phyloP scores from a whole-genome alignment of 345 rosid genomes.

The Gossypium sturtianum region DNA sequence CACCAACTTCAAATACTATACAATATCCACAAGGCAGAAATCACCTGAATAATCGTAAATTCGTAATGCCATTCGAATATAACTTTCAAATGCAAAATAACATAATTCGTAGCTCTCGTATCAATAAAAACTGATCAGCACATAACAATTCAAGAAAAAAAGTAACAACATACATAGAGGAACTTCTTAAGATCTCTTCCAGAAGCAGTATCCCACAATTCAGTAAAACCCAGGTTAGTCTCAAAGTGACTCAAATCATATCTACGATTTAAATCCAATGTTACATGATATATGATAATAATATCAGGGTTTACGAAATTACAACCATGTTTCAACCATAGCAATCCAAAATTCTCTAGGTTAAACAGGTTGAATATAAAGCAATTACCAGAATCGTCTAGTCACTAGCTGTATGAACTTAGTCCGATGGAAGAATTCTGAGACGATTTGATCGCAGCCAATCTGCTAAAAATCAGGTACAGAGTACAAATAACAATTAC shows the following conservation, averaged over 20 bases:
- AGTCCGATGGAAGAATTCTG: neutral
- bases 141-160: neutral
- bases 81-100: neutral
- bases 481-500: neutral
- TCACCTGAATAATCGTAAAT: constrained; percentile 38
- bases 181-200: constrained; percentile 91
- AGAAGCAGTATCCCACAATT: constrained; percentile 68
- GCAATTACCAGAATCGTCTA: neutral
- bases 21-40: constrained; percentile 67
- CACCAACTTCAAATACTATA: constrained; percentile 64
- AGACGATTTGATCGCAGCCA: neutral
- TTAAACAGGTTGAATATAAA: neutral
- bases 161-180: constrained; percentile 47
- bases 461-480: neutral
- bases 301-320: neutral
- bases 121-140: neutral
- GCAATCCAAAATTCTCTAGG: neutral
- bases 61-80: constrained; percentile 7
- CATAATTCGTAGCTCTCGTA: neutral
- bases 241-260: constrained; percentile 21
- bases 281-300: too few relatives aligned
- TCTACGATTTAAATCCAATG: too few relatives aligned
- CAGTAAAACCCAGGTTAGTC: constrained; percentile 43
- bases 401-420: neutral
- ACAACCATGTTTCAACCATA: neutral